phyloP scores from a whole-genome alignment of 2,329 filamentous ascomycete species.

The Lachnellula cervina region DNA sequence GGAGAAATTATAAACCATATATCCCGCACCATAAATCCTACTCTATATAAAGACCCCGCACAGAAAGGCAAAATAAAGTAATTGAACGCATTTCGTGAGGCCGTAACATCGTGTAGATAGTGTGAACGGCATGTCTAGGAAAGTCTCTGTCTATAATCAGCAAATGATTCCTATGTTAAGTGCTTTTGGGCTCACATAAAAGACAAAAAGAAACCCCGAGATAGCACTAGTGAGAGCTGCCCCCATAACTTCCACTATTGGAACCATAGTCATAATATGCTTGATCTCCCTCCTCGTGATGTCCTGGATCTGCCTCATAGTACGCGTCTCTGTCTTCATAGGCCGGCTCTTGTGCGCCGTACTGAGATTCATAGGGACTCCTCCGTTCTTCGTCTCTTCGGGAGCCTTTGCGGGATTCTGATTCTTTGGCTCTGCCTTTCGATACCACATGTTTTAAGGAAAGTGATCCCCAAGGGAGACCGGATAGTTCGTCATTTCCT shows the following conservation, averaged over 20 bases:
- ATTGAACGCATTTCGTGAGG: not conserved
- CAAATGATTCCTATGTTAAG: not conserved
- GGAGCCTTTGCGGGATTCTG: conserved; percentile 37
- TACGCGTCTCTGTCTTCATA: conserved; percentile 25
- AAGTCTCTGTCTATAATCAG: not conserved
- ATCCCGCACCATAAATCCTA: conserved; percentile 1
- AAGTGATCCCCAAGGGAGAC: conserved; percentile 68
- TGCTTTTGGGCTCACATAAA: not conserved
- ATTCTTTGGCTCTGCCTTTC: conserved; percentile 40
- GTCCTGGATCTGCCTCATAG: conserved; percentile 21
- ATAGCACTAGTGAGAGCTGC: conserved; percentile 19
- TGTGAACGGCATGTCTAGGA: not conserved
- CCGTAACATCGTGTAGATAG: conserved; percentile 4
- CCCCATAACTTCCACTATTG: conserved; percentile 26
- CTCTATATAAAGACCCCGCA: not conserved
- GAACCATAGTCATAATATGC: conserved; percentile 30
- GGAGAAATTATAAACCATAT: conserved; percentile 2
- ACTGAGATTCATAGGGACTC: conserved; percentile 18
- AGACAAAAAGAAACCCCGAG: not conserved
- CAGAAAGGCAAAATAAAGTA: conserved; percentile 1
- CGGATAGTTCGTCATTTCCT: conserved; percentile 51
- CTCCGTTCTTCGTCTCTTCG: conserved; percentile 19
- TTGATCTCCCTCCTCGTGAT: conserved; percentile 25
- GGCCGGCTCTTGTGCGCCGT: conserved; percentile 1
- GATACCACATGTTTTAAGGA: conserved; percentile 51